A percentile compares a stretch with the other conserved stretches of the same genome.
These are phyloP conservation scores for Pseudotulostoma volvatum DNA, from an alignment of 495 filamentous ascomycete genomes.

Conservation along the genomic window DNA sequence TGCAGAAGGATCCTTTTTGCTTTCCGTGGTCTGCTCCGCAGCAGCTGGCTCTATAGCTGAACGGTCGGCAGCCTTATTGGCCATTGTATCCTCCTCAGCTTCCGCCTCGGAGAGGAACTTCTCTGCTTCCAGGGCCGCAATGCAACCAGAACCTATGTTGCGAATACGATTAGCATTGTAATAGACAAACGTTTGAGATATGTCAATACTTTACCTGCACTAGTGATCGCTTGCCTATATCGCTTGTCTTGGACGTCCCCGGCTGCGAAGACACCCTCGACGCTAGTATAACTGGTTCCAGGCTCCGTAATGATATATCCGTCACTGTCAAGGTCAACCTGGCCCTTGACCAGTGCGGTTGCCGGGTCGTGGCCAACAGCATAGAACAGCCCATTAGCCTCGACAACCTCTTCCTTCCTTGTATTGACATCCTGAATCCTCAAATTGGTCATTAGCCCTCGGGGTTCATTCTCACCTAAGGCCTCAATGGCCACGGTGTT, in stretches of 20 bases:
- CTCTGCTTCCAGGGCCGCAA: conserved; percentile 89
- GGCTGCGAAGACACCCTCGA: conserved; percentile 88
- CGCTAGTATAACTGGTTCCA: conserved; percentile 72
- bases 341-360: conserved; percentile 68
- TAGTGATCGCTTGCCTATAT: conserved; percentile 95
- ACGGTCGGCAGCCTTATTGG: conserved; percentile 8
- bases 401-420: conserved; percentile 62
- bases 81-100: conserved; percentile 17
- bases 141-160: conserved; percentile 68
- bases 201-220: conserved; percentile 54
- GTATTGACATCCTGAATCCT: conserved; percentile 61
- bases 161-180: conserved; percentile 5
- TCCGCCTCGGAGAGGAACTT: conserved; percentile 73
- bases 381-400: conserved; percentile 92
- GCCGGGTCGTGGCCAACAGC: conserved; percentile 95
- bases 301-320: conserved; percentile 80
- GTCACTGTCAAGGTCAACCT: conserved; percentile 72
- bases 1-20: conserved; percentile 14
- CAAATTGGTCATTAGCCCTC: conserved; percentile 71
- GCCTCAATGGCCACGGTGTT: conserved; percentile 69
- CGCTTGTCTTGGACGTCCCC: conserved; percentile 98
- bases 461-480: conserved; percentile 57
- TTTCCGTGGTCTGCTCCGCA: conserved; percentile 19
- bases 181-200: conserved; percentile 1
- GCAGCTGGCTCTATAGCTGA: conserved; percentile 13